Evolutionary conservation across 2,329 filamentous ascomycete genomes (phyloP).

Genomic region (Aspergillus pseudoglaucus): DNA sequence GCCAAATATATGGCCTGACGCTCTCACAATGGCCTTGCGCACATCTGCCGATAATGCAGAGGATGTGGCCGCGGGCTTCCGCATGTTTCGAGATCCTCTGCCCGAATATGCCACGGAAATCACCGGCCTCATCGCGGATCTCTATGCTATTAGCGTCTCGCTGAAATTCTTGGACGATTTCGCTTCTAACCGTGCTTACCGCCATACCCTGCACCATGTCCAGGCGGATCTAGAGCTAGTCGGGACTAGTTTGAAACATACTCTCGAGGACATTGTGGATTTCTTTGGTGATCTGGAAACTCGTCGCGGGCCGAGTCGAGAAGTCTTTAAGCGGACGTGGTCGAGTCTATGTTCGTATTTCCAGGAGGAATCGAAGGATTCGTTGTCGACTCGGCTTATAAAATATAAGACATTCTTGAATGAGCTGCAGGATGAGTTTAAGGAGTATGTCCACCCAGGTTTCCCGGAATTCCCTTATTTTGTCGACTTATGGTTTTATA

Average conservation of each 20-base stretch:
- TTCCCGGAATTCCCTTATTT: not conserved
- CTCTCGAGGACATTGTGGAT: constrained; percentile 45
- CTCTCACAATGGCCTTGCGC: constrained; percentile 33
- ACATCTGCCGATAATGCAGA: constrained; percentile 45
- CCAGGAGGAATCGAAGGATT: constrained; percentile 40
- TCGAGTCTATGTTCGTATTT: constrained; percentile 43
- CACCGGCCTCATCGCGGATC: constrained; percentile 47
- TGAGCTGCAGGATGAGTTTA: constrained; percentile 38
- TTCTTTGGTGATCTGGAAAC: constrained; percentile 39
- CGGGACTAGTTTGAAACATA: constrained; percentile 44
- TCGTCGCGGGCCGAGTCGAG: constrained; percentile 16
- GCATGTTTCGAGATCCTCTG: constrained; percentile 45
- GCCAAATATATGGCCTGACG: constrained; percentile 14
- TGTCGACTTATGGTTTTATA: constrained; percentile 11
- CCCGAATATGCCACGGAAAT: constrained; percentile 48
- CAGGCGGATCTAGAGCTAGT: constrained; percentile 44
- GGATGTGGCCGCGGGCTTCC: constrained; percentile 47
- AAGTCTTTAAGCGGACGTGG: constrained; percentile 47
- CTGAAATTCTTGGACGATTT: constrained; percentile 44
- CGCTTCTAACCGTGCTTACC: constrained; percentile 35
- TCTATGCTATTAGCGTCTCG: constrained; percentile 49
- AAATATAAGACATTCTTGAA: constrained; percentile 47
- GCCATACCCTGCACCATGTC: constrained; percentile 34
- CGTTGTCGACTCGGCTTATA: constrained; percentile 43
- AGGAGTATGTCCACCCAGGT: constrained; percentile 35